Evolutionary conservation across 768 basidiomycete genomes (phyloP).

Genomic region (Rhizopogon vinicolor): DNA sequence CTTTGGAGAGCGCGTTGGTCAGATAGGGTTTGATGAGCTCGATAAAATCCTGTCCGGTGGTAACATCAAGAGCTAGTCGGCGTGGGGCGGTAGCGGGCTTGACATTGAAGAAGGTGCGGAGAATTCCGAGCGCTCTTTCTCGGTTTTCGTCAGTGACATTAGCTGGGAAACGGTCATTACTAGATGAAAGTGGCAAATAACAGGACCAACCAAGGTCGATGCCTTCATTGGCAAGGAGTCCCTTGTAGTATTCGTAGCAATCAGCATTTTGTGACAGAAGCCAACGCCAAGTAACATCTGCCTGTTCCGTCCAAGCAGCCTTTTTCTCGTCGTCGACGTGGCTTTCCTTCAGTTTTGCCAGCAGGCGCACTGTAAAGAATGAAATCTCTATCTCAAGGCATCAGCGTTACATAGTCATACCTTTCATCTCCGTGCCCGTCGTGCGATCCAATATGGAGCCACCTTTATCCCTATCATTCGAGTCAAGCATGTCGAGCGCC

Average conservation of each 20-base stretch:
- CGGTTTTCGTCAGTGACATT: constrained; percentile 45
- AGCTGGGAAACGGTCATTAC: constrained; percentile 22
- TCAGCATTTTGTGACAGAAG: constrained; percentile 88
- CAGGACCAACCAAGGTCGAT: constrained; percentile 52
- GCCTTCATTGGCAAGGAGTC: constrained; percentile 62
- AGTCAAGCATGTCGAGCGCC: constrained; percentile 61
- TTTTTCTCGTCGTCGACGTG: constrained; percentile 8
- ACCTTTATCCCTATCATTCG: constrained; percentile 46
- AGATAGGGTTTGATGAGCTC: constrained; percentile 65
- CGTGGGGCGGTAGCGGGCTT: constrained; percentile 64
- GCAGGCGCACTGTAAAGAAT: constrained; percentile 58
- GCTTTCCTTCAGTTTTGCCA: constrained; percentile 47
- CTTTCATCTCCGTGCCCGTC: constrained; percentile 63
- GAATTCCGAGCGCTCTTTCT: constrained; percentile 46
- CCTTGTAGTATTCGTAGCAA: constrained; percentile 72
- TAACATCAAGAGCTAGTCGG: constrained; percentile 68
- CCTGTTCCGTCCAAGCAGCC: constrained; percentile 50
- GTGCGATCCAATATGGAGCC: constrained; percentile 68
- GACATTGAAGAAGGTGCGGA: constrained; percentile 62
- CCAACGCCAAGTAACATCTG: constrained; percentile 75
- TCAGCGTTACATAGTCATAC: constrained; percentile 28
- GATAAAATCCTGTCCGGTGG: constrained; percentile 69
- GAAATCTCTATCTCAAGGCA: background rate
- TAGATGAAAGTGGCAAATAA: background rate
- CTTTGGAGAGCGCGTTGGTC: constrained; percentile 64